Evolutionary conservation across 108 stramenopile species (phyloP).

Genomic region (Cyclotella sp.): DNA sequence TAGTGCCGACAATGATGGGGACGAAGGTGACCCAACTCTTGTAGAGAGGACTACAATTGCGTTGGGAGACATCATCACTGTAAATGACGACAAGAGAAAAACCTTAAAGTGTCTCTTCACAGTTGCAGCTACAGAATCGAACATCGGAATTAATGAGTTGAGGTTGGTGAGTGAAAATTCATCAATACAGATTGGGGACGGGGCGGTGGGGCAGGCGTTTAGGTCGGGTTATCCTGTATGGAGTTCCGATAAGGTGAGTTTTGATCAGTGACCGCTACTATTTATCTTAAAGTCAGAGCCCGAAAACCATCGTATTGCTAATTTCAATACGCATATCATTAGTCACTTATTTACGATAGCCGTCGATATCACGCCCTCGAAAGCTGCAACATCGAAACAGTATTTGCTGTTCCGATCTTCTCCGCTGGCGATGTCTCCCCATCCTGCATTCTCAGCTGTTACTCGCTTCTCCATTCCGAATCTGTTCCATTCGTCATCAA

Average conservation of each 20-base stretch:
- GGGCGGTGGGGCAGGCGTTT: constrained; percentile 85
- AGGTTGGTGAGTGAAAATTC: constrained; percentile 48
- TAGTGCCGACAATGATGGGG: constrained; percentile 8
- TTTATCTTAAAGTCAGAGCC: neutral
- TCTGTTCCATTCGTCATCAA: constrained; percentile 86
- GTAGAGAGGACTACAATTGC: neutral
- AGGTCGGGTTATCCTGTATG: constrained; percentile 90
- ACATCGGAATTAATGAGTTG: constrained; percentile 62
- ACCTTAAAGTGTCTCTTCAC: constrained; percentile 64
- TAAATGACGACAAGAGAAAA: neutral
- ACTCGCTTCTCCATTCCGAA: constrained; percentile 74
- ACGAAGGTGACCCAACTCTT: constrained; percentile 9
- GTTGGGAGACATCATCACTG: neutral
- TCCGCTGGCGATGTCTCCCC: constrained; percentile 67
- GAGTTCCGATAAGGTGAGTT: constrained; percentile 73
- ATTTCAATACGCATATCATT: neutral
- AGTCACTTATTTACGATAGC: constrained; percentile 71
- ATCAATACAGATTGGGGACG: constrained; percentile 73
- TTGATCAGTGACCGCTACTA: neutral
- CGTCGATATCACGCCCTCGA: constrained; percentile 62
- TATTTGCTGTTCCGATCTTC: constrained; percentile 84
- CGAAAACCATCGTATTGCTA: neutral
- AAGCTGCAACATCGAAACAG: constrained; percentile 72
- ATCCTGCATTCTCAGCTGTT: constrained; percentile 80
- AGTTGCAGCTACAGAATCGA: constrained; percentile 61